A percentile compares a stretch with the other conserved stretches of the same genome.
Evolutionary conservation across 2,329 filamentous ascomycete species (phyloP).

Genomic region (Purpureocillium lavendulum): DNA sequence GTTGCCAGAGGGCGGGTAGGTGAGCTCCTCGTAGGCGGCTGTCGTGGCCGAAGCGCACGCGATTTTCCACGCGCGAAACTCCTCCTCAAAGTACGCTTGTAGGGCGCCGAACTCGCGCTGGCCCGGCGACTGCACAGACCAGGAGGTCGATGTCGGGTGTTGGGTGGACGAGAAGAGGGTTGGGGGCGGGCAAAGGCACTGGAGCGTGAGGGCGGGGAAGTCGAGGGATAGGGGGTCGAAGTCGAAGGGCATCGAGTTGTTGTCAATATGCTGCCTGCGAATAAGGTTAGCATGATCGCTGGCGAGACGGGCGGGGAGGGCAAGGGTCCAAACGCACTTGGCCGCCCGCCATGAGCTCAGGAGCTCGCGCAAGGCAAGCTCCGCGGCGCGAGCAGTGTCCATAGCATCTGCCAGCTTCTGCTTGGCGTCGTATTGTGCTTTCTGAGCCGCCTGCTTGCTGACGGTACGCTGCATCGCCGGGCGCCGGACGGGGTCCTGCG

Average conservation of each 20-base stretch:
- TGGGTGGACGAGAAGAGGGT: constrained; percentile 77
- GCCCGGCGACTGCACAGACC: constrained; percentile 70
- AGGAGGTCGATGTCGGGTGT: constrained; percentile 68
- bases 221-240: constrained; percentile 81
- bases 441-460: constrained; percentile 46
- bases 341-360: constrained; percentile 75
- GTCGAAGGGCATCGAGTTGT: constrained; percentile 54
- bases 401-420: constrained; percentile 58
- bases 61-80: constrained; percentile 59
- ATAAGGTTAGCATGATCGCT: constrained; percentile 6
- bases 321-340: constrained; percentile 51
- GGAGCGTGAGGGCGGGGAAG: constrained; percentile 77
- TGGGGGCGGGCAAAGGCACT: constrained; percentile 70
- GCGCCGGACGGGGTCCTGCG: constrained; percentile 26
- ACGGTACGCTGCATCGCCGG: constrained; percentile 30
- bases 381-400: constrained; percentile 75
- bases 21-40: constrained; percentile 39
- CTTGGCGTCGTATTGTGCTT: constrained; percentile 54
- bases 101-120: constrained; percentile 68
- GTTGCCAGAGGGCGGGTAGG: constrained; percentile 34
- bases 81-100: constrained; percentile 54
- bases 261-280: constrained; percentile 45
- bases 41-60: constrained; percentile 42
- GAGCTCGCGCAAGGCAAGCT: constrained; percentile 77
- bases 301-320: neutral